Evolutionary conservation across 139 green algal genomes (phyloP).

Genomic region (Dunaliella sp.): DNA sequence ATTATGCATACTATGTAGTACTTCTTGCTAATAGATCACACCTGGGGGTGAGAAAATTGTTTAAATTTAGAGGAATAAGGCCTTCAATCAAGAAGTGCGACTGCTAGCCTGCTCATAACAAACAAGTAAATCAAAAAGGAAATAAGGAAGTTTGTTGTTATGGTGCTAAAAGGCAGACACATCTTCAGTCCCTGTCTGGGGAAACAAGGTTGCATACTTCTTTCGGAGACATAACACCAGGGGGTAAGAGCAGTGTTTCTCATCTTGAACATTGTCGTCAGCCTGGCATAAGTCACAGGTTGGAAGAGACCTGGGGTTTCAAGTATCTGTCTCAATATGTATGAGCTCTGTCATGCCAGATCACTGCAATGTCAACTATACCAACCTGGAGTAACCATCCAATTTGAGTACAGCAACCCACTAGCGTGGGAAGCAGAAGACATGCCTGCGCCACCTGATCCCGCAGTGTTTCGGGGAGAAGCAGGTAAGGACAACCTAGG

Average conservation of each 20-base stretch:
- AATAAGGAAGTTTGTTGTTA: neutral
- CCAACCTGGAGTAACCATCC: too few species aligned
- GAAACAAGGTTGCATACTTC: neutral
- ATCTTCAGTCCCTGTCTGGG: neutral
- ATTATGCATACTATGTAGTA: neutral
- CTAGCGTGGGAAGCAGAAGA: too few species aligned
- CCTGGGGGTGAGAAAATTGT: neutral
- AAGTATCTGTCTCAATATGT: too few species aligned
- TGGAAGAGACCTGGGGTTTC: too few species aligned
- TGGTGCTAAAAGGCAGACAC: neutral
- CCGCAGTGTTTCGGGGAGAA: too few species aligned
- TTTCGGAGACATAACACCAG: neutral
- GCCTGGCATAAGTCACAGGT: neutral
- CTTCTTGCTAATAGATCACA: neutral
- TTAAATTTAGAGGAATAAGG: neutral
- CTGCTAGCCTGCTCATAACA: neutral
- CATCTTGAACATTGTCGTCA: neutral
- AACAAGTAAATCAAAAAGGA: neutral
- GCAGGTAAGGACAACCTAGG: too few species aligned
- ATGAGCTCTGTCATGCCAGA: too few species aligned
- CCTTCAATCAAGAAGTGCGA: neutral
- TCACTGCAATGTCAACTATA: too few species aligned
- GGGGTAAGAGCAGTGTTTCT: neutral
- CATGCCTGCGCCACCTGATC: too few species aligned
- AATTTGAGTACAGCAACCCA: too few species aligned